These are phyloP conservation scores for Trypanosoma melophagium DNA, from an alignment of 208 protist species.

Conservation along the genomic window DNA sequence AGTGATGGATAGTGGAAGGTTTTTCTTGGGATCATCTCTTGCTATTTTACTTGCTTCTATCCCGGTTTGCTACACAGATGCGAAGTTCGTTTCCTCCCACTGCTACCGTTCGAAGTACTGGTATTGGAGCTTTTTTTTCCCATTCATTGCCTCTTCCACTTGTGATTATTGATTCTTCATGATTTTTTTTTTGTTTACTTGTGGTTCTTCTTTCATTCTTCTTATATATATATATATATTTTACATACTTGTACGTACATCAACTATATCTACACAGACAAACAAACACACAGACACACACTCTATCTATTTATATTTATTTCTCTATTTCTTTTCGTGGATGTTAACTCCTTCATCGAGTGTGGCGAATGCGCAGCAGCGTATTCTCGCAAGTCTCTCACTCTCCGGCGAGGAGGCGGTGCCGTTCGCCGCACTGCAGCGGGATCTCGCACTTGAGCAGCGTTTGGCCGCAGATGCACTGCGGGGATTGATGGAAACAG, in stretches of 20 bases:
- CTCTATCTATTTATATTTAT: neutral
- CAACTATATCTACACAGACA: no score
- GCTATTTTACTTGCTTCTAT: no score
- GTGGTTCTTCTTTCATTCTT: neutral
- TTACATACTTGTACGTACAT: neutral
- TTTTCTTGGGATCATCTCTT: no score
- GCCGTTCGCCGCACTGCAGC: slow-evolving; percentile 44
- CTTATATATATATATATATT: slow-evolving; percentile 11
- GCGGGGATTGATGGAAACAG: slow-evolving; percentile 54
- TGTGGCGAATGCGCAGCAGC: slow-evolving; percentile 35
- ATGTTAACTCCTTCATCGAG: slow-evolving; percentile 2
- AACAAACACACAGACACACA: no score
- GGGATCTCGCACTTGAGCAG: slow-evolving; percentile 38
- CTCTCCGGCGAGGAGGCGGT: slow-evolving; percentile 46
- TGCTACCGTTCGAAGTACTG: neutral
- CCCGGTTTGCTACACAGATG: no score
- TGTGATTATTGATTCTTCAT: slow-evolving; percentile 7
- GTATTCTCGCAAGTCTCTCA: slow-evolving; percentile 41
- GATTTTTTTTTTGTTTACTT: slow-evolving; percentile 14
- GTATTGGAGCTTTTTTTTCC: neutral
- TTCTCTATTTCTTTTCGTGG: neutral
- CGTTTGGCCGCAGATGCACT: slow-evolving; percentile 41
- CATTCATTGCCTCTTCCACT: slow-evolving; percentile 13
- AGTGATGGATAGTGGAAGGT: no score
- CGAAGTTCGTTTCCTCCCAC: no score